These are phyloP conservation scores for Penicillium sp. DNA, from an alignment of 2,329 filamentous ascomycete species.

Conservation along the genomic window DNA sequence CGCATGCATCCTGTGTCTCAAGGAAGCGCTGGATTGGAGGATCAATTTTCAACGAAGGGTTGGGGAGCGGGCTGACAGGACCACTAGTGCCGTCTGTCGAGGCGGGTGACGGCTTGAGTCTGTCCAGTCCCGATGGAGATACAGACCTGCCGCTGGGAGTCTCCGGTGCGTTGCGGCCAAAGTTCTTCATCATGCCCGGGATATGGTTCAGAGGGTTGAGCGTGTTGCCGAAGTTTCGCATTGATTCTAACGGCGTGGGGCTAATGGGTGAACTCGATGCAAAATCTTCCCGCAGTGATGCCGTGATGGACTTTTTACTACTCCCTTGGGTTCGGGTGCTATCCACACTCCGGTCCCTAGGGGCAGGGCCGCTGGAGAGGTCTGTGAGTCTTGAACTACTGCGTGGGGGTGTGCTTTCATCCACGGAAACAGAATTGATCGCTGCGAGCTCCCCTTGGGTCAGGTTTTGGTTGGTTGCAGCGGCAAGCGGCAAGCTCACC, in stretches of 20 bases:
- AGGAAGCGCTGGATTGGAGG: constrained; percentile 66
- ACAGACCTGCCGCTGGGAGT: constrained; percentile 39
- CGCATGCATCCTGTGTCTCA: constrained; percentile 59
- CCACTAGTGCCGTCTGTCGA: constrained; percentile 14
- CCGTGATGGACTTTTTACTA: constrained; percentile 33
- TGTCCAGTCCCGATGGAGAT: constrained; percentile 35
- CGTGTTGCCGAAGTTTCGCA: constrained; percentile 69
- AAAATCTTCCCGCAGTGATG: constrained; percentile 20
- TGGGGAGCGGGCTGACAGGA: constrained; percentile 6
- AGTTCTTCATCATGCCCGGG: constrained; percentile 66
- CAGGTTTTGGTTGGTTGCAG: constrained; percentile 44
- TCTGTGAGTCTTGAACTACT: constrained; percentile 45
- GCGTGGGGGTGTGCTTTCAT: constrained; percentile 28
- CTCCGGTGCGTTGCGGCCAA: constrained; percentile 47
- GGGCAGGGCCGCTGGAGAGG: constrained; percentile 56
- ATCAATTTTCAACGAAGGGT: constrained; percentile 24
- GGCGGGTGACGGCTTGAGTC: constrained; percentile 24
- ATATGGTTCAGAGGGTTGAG: constrained; percentile 76
- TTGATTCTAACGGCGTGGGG: constrained; percentile 63
- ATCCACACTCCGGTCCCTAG: constrained; percentile 67
- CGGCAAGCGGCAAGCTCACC: constrained; percentile 49
- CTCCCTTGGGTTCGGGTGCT: constrained; percentile 44
- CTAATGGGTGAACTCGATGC: constrained; percentile 20
- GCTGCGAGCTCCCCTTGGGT: constrained; percentile 47
- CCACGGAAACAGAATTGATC: constrained; percentile 32